Percentiles rank a stretch among this genome's conserved stretches.
These are phyloP conservation scores for Porpolomopsis calyptriformis DNA, from an alignment of 768 basidiomycete genomes.

Conservation along the genomic window DNA sequence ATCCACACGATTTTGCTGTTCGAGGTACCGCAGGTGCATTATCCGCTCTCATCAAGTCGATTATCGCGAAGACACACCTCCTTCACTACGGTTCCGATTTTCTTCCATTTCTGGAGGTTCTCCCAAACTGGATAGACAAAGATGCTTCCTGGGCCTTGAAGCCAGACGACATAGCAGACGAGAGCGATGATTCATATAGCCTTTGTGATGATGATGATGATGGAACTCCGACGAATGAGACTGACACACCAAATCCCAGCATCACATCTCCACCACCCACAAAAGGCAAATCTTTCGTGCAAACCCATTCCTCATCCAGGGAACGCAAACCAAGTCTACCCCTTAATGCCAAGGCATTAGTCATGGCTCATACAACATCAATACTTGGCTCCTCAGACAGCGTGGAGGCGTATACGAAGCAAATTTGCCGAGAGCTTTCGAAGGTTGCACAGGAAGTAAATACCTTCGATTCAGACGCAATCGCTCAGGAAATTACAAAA, in stretches of 20 bases:
- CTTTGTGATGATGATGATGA: conserved; percentile 28
- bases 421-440: conserved; percentile 52
- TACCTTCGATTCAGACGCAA: conserved; percentile 45
- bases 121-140: conserved; percentile 52
- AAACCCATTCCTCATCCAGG: conserved; percentile 24
- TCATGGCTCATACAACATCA: conserved; percentile 24
- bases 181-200: conserved; percentile 52
- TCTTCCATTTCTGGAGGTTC: conserved; percentile 64
- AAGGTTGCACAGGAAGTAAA: conserved; percentile 49
- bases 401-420: conserved; percentile 38
- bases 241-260: conserved; percentile 12
- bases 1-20: conserved; percentile 73
- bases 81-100: conserved; percentile 80
- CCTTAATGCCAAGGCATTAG: conserved; percentile 33
- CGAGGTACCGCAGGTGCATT: conserved; percentile 64
- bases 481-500: conserved; percentile 82
- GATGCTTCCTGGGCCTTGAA: conserved; percentile 72
- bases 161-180: conserved; percentile 43
- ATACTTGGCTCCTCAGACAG: conserved; percentile 18
- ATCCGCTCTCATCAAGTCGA: conserved; percentile 65
- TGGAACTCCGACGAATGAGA: conserved; percentile 15
- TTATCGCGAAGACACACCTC: conserved; percentile 69
- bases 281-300: conserved; percentile 14
- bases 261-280: conserved; percentile 15
- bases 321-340: conserved; percentile 67